phyloP scores from a whole-genome alignment of 352 stramenopile genomes.

The Pythium brachiatum region DNA sequence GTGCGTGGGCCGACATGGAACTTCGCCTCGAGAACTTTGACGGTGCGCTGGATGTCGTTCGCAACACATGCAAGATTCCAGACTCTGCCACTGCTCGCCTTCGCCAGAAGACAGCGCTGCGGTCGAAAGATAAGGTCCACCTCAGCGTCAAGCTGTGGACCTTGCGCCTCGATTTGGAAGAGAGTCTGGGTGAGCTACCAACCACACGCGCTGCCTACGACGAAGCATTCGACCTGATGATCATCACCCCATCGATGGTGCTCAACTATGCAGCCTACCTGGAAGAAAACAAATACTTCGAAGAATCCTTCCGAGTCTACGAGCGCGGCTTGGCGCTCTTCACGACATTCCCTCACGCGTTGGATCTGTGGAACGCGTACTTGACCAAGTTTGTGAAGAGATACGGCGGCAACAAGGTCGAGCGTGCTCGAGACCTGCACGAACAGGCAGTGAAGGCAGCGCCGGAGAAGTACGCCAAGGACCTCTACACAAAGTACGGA shows the following conservation, averaged over 20 bases:
- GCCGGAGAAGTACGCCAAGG: slow-evolving; percentile 86
- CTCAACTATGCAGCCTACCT: slow-evolving; percentile 97
- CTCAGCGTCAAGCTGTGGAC: slow-evolving; percentile 94
- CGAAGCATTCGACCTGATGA: slow-evolving; percentile 93
- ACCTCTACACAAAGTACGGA: slow-evolving; percentile 85
- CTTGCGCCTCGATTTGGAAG: slow-evolving; percentile 97
- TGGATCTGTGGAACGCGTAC: slow-evolving; percentile 96
- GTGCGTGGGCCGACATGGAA: slow-evolving; percentile 95
- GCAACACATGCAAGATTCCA: slow-evolving; percentile 73
- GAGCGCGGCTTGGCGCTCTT: slow-evolving; percentile 85
- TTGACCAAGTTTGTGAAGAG: slow-evolving; percentile 93
- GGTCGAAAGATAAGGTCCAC: slow-evolving; percentile 80
- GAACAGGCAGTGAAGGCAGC: slow-evolving; percentile 90
- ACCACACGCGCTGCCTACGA: slow-evolving; percentile 96
- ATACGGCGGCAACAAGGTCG: slow-evolving; percentile 95
- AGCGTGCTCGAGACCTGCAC: slow-evolving; percentile 96
- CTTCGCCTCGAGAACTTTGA: slow-evolving; percentile 95
- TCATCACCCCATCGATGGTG: slow-evolving; percentile 96
- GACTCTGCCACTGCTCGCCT: slow-evolving; percentile 41
- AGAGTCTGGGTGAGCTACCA: slow-evolving; percentile 95
- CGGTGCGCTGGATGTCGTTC: slow-evolving; percentile 88
- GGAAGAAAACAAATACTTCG: slow-evolving; percentile 97
- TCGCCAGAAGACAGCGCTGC: slow-evolving; percentile 52
- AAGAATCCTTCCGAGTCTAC: slow-evolving; percentile 93
- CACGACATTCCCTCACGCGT: slow-evolving; percentile 92